Evolutionary conservation across 192 early-diverging fungal genomes (phyloP).

Genomic region (Entomortierella lignicola): DNA sequence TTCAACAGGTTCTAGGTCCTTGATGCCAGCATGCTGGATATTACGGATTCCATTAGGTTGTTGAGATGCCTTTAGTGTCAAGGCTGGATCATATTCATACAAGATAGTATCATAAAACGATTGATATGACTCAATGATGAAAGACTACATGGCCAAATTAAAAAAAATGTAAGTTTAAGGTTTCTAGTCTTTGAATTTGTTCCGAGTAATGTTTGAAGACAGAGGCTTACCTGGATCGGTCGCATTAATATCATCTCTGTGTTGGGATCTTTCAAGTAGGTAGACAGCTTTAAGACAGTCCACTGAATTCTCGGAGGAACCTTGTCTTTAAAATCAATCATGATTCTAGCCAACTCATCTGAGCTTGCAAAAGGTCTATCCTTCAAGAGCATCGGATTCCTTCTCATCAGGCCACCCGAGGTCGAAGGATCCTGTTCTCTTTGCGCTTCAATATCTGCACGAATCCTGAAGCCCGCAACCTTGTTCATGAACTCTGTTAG

Average conservation of each 20-base stretch:
- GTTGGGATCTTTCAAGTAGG: constrained; percentile 79
- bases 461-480: constrained; percentile 68
- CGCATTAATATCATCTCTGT: constrained; percentile 80
- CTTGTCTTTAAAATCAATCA: constrained; percentile 64
- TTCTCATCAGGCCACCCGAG: constrained; percentile 6
- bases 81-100: constrained; percentile 51
- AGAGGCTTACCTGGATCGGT: constrained; percentile 70
- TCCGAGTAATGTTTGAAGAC: neutral
- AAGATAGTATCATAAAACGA: constrained; percentile 60
- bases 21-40: constrained; percentile 39
- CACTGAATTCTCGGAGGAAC: constrained; percentile 61
- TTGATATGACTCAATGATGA: constrained; percentile 61
- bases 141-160: constrained; percentile 54
- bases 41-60: constrained; percentile 22
- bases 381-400: constrained; percentile 54
- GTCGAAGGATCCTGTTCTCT: constrained; percentile 25
- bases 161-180: neutral
- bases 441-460: constrained; percentile 53
- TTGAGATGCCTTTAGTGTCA: constrained; percentile 38
- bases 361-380: constrained; percentile 64
- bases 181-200: neutral
- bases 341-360: constrained; percentile 34
- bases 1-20: constrained; percentile 37
- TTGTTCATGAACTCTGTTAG: constrained; percentile 74
- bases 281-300: constrained; percentile 68